Conservation (phyloP, 306 rosid genomes). For the Sicyos baderoa region DNA sequence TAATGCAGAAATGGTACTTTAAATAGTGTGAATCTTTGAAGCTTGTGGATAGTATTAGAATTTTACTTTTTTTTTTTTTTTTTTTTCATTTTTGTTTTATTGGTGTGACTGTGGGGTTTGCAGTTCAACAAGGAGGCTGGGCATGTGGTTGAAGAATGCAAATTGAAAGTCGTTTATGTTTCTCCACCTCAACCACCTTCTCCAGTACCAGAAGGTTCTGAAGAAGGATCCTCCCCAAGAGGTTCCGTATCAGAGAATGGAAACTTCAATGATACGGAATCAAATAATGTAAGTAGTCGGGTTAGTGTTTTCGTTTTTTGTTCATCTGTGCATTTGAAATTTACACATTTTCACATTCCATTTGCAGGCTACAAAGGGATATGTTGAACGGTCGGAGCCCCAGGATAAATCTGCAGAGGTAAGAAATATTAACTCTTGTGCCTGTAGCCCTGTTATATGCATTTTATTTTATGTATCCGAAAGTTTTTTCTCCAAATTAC, state of each 20-base stretch:
- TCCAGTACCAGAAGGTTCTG: slow-evolving; percentile 86
- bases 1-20: slow-evolving; percentile 73
- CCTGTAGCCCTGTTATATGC: no score
- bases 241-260: slow-evolving; percentile 68
- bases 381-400: slow-evolving; percentile 39
- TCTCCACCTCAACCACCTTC: slow-evolving; percentile 81
- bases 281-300: slow-evolving; percentile 40
- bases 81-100: not conserved
- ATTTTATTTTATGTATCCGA: not conserved
- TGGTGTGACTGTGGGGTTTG: slow-evolving; percentile 13
- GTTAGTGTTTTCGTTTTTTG: slow-evolving; percentile 3
- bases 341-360: slow-evolving; percentile 16
- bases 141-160: slow-evolving; percentile 74
- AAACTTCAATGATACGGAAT: slow-evolving; percentile 40
- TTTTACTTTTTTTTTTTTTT: not conserved
- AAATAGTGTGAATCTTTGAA: slow-evolving; percentile 5
- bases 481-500: not conserved
- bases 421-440: not conserved
- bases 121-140: slow-evolving; percentile 84
- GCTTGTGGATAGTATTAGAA: slow-evolving; percentile 7
- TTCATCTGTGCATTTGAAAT: slow-evolving; percentile 9
- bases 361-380: slow-evolving; percentile 54
- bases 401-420: slow-evolving; percentile 76
- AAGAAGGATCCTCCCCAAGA: slow-evolving; percentile 85
- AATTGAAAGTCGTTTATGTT: slow-evolving; percentile 76